Base-by-base conservation (phyloP, 768 basidiomycete genomes). In the Polyporus arcularius region DNA sequence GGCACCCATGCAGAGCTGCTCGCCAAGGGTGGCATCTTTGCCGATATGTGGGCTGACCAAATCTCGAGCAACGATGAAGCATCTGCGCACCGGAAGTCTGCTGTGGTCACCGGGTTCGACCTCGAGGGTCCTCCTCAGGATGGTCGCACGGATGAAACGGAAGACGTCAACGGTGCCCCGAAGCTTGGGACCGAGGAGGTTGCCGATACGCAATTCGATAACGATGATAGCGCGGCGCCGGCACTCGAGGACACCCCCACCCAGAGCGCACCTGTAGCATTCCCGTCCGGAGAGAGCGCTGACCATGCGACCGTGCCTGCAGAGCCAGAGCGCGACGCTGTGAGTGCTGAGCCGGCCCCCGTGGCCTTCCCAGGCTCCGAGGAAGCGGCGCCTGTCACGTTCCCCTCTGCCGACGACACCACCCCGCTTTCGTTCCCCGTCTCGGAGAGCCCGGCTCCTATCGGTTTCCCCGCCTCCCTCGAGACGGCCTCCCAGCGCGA, bases 1-100 rank as follows among this genome's bases (percentile, higher is more conserved):
- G 94, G 94, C 9, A 83, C 75, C 43, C 93, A 94, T 73, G 85
- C 82, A 59, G 92, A 95, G 62, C 79, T 97, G 35, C 74, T 95
- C 48, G 84, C 85, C 32, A 74, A 76, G 47, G 82, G 89, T 65
- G 91, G 91, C 53, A 69, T 85, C 41, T 95, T 94, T 67, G 89
- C 91, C 12, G 79, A 83, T 0, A 90, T 96, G 90, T 97, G 95
- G 94, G 86, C 90, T 0, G 86, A 92, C 70, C 91, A 96, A 68
- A 78, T 89, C 32, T 85, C 85, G 26, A 80, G 87, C 4, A 82
- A 83, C 32, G 89, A 87, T 55, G 80, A 83, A 54, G 75, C 74
- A 15, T 67, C 76, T 40, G 69, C 71, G 48, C 75, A 73, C 38
- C 66, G 65, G 52, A 73, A 72, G 60, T 78, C 78, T 67, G 70